Conservation (phyloP, 805 yeast genomes). For the Torulaspora maleeae region DNA sequence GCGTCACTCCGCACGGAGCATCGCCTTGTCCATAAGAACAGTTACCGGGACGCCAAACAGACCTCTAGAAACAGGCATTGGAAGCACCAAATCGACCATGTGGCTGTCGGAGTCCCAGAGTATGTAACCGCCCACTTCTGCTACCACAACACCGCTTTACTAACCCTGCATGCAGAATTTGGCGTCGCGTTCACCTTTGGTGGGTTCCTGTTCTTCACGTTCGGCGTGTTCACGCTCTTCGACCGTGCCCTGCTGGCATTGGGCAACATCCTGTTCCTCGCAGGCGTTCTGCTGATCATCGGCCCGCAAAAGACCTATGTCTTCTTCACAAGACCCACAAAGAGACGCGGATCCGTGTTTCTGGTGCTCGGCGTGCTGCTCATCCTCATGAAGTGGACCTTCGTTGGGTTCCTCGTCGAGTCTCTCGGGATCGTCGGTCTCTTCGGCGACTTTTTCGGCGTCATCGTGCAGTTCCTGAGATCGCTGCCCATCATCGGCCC, state of each 20-base stretch:
- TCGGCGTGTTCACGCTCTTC: slow-evolving; percentile 82
- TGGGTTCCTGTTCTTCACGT: slow-evolving; percentile 66
- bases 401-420: slow-evolving; percentile 80
- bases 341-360: slow-evolving; percentile 80
- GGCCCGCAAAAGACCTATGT: slow-evolving; percentile 79
- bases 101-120: slow-evolving; percentile 78
- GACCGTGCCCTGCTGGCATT: slow-evolving; percentile 85
- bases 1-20: no score
- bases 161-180: slow-evolving; percentile 47
- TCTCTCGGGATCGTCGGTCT: slow-evolving; percentile 83
- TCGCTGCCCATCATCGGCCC: slow-evolving; percentile 88
- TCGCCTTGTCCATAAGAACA: no score
- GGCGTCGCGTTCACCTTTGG: slow-evolving; percentile 92
- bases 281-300: slow-evolving; percentile 81
- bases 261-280: slow-evolving; percentile 73
- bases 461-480: slow-evolving; percentile 79
- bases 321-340: slow-evolving; percentile 82
- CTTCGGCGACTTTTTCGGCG: slow-evolving; percentile 91
- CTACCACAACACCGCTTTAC: slow-evolving; percentile 4
- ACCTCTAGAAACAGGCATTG: background rate
- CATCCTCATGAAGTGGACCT: slow-evolving; percentile 70
- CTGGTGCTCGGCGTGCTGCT: slow-evolving; percentile 70
- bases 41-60: no score
- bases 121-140: slow-evolving; percentile 37
- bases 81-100: slow-evolving; percentile 29